phyloP scores from a whole-genome alignment of 768 basidiomycete genomes.

The Hirschioporus abietinus region DNA sequence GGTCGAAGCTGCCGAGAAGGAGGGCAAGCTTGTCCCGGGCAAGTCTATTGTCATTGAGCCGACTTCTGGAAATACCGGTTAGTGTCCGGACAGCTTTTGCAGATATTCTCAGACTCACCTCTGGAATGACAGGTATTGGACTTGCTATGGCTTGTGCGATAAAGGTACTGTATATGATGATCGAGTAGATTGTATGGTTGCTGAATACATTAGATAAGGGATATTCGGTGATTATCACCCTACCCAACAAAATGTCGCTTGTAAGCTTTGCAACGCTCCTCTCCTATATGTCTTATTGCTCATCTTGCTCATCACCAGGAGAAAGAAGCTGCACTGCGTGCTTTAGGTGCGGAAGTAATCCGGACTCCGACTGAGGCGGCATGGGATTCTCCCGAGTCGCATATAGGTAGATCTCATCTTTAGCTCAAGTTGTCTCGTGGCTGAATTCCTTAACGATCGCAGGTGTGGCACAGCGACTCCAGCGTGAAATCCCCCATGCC shows the following conservation, averaged over 20 bases:
- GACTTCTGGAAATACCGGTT: slow-evolving; percentile 94
- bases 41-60: slow-evolving; percentile 93
- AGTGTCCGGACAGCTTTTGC: slow-evolving; percentile 16
- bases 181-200: slow-evolving; percentile 24
- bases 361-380: slow-evolving; percentile 89
- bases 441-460: slow-evolving; percentile 82
- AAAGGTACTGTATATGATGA: slow-evolving; percentile 53
- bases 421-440: slow-evolving; percentile 46
- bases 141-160: slow-evolving; percentile 90
- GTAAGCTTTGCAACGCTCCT: slow-evolving; percentile 29
- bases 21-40: slow-evolving; percentile 80
- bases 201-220: slow-evolving; percentile 88
- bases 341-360: slow-evolving; percentile 90
- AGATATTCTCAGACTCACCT: background rate
- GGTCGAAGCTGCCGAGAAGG: slow-evolving; percentile 90
- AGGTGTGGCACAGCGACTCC: slow-evolving; percentile 82
- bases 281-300: background rate
- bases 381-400: slow-evolving; percentile 85
- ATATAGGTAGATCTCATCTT: slow-evolving; percentile 70
- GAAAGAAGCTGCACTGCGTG: slow-evolving; percentile 88
- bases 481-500: slow-evolving; percentile 72
- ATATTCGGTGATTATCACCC: slow-evolving; percentile 83
- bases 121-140: slow-evolving; percentile 64
- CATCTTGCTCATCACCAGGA: slow-evolving; percentile 43
- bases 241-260: slow-evolving; percentile 94